These are phyloP conservation scores for Juglanconis sp. DNA, from an alignment of 2,329 filamentous ascomycete species.

Conservation along the genomic window DNA sequence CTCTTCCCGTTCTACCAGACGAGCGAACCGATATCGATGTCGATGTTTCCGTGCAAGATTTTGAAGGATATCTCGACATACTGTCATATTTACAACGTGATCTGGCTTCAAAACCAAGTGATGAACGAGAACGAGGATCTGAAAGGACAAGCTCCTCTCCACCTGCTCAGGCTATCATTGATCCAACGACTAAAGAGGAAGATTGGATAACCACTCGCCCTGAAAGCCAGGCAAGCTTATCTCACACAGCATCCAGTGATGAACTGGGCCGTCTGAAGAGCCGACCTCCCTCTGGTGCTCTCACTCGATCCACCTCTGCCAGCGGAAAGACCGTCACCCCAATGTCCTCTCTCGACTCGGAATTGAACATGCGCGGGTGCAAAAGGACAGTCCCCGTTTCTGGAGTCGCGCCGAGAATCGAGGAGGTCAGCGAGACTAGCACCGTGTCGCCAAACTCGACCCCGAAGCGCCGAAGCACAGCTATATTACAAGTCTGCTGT, in stretches of 20 bases:
- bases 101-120: background rate
- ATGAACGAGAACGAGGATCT: background rate
- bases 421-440: slow-evolving; percentile 9
- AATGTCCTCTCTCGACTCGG: slow-evolving; percentile 7
- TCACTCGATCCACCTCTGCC: background rate
- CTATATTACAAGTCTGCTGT: background rate
- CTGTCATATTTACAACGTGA: slow-evolving; percentile 4
- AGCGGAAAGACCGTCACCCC: slow-evolving; percentile 6
- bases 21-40: background rate
- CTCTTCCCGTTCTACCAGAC: slow-evolving; percentile 1
- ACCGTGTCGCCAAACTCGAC: background rate
- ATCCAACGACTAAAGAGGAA: slow-evolving; percentile 1
- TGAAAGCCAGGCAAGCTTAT: background rate
- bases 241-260: background rate
- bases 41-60: background rate
- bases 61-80: slow-evolving; percentile 7
- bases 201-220: slow-evolving; percentile 7
- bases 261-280: slow-evolving; percentile 2
- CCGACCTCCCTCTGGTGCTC: background rate
- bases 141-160: background rate
- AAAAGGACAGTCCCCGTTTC: background rate
- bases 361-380: background rate
- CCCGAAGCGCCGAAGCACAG: background rate
- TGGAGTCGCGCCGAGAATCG: slow-evolving; percentile 2
- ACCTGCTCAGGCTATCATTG: background rate